Conservation (phyloP, 2,329 filamentous ascomycete genomes). For the Hymenoscyphus fructigenus region DNA sequence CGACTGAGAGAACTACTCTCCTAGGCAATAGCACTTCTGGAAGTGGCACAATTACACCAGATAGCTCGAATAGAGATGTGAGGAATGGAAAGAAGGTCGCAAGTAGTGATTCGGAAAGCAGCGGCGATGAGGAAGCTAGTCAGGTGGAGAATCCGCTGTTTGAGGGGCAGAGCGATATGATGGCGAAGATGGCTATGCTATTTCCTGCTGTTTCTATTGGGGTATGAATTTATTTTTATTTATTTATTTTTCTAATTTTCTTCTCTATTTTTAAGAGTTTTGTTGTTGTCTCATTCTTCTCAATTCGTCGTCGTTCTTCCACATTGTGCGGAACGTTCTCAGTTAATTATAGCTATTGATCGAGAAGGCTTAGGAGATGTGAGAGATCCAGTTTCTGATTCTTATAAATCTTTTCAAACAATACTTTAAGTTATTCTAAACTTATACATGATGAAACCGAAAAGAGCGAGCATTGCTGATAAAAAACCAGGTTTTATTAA, state of each 20-base stretch:
- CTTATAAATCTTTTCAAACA: neutral
- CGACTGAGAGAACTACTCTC: conserved; percentile 5
- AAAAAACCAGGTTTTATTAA: conserved; percentile 63
- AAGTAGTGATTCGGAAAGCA: neutral
- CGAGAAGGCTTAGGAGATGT: no score
- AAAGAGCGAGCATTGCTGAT: no score
- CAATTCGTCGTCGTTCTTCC: no score
- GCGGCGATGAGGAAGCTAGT: conserved; percentile 20
- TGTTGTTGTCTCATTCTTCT: no score
- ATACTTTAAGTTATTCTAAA: neutral
- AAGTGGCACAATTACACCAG: neutral
- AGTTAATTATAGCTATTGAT: no score
- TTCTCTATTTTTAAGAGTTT: no score
- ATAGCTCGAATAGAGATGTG: neutral
- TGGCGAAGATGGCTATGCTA: conserved; percentile 54
- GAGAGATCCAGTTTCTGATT: neutral
- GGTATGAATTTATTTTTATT: no score
- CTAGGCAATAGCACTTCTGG: neutral
- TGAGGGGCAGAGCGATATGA: conserved; percentile 26
- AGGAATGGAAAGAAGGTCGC: neutral
- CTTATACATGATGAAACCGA: no score
- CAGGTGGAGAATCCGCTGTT: conserved; percentile 25
- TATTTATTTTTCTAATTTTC: no score
- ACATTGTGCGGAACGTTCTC: neutral
- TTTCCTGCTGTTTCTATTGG: conserved; percentile 61